Percentiles rank a stretch among this genome's conserved stretches.
phyloP scores from a whole-genome alignment of 2,329 filamentous ascomycete genomes.

The Alternaria sp. region DNA sequence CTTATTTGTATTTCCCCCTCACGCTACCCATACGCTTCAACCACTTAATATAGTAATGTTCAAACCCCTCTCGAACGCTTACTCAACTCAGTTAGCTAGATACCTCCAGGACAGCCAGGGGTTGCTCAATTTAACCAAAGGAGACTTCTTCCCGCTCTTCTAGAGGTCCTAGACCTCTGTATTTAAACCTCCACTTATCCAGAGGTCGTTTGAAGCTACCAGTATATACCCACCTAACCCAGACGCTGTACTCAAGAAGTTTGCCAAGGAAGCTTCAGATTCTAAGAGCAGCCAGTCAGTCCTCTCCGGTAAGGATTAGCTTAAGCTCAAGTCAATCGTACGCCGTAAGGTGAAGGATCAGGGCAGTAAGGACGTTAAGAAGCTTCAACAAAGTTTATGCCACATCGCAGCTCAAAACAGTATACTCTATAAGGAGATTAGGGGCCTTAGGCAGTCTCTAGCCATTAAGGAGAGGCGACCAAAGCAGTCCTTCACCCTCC shows the following conservation, averaged over 20 bases:
- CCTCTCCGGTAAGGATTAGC: neutral
- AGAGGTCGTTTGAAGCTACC: slow-evolving; percentile 5
- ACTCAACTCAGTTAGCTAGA: no score
- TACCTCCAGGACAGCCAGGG: no score
- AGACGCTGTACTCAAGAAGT: slow-evolving; percentile 3
- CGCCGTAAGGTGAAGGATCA: slow-evolving; percentile 5
- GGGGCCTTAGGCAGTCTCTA: slow-evolving; percentile 4
- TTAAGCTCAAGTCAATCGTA: slow-evolving; percentile 7
- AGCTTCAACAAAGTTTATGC: slow-evolving; percentile 4
- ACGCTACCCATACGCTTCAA: no score
- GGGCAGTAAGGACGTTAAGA: slow-evolving; percentile 1
- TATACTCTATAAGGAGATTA: no score
- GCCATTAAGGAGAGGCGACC: neutral
- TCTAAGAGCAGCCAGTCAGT: neutral
- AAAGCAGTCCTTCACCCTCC: slow-evolving; percentile 2
- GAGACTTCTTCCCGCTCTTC: no score
- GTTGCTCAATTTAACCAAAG: no score
- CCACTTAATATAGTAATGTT: no score
- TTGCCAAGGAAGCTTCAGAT: slow-evolving; percentile 5
- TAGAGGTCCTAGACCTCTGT: neutral
- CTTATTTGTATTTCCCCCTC: neutral
- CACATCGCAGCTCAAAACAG: slow-evolving; percentile 2
- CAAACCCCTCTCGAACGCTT: no score
- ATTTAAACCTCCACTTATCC: neutral
- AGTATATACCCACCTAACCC: slow-evolving; percentile 6